Conservation (phyloP, 2,329 filamentous ascomycete species). For the Cladosporium sp. region DNA sequence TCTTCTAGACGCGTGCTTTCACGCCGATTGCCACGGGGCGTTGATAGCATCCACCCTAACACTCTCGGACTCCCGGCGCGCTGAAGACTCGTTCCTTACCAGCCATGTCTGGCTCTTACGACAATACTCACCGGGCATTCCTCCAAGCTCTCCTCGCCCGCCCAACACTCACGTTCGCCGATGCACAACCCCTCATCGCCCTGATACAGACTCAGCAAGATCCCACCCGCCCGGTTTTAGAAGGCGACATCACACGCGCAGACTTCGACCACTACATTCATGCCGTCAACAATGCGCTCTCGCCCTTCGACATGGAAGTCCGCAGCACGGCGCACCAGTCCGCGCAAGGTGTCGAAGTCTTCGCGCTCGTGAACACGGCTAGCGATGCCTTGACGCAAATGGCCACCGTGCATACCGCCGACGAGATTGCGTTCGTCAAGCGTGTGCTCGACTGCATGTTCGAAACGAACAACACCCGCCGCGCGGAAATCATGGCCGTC, state of each 20-base stretch:
- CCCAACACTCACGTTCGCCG: slow-evolving; percentile 67
- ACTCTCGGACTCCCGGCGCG: too few relatives aligned
- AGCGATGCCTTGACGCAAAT: slow-evolving; percentile 81
- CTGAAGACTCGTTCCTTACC: too few relatives aligned
- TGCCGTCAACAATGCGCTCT: slow-evolving; percentile 64
- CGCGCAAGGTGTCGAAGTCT: slow-evolving; percentile 51
- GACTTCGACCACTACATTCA: slow-evolving; percentile 64
- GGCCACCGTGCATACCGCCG: slow-evolving; percentile 70
- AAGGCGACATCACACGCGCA: slow-evolving; percentile 60
- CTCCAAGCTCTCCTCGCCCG: slow-evolving; percentile 80
- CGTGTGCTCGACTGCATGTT: slow-evolving; percentile 87
- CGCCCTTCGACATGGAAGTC: slow-evolving; percentile 82
- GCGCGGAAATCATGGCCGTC: slow-evolving; percentile 78
- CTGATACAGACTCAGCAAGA: slow-evolving; percentile 60
- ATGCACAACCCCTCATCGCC: slow-evolving; percentile 69
- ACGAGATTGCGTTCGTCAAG: slow-evolving; percentile 87
- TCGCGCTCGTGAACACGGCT: slow-evolving; percentile 79
- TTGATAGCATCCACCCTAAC: too few relatives aligned
- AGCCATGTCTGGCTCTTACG: slow-evolving; percentile 33
- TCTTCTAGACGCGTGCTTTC: too few relatives aligned
- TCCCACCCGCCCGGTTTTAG: slow-evolving; percentile 42
- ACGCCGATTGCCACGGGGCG: too few relatives aligned
- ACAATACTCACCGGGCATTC: slow-evolving; percentile 75
- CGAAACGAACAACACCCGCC: slow-evolving; percentile 71
- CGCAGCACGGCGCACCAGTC: slow-evolving; percentile 65